Percentiles rank a stretch among this genome's conserved stretches.
Evolutionary conservation across 345 rosid species (phyloP).

Genomic region (Boechera stricta): DNA sequence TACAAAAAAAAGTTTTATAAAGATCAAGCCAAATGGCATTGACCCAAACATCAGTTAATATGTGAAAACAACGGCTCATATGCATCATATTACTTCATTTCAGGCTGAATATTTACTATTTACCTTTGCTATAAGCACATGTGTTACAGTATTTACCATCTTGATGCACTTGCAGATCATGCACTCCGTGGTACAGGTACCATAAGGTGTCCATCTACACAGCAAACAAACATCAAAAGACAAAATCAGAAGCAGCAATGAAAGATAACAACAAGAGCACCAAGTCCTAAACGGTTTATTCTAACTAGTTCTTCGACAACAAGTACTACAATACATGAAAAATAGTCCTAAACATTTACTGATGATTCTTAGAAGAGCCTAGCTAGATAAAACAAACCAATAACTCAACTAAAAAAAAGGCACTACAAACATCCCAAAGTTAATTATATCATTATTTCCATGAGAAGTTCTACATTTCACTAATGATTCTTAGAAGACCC

Average conservation of each 20-base stretch:
- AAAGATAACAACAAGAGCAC: background rate
- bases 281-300: background rate
- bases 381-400: background rate
- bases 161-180: conserved; percentile 94
- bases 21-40: too few relatives aligned
- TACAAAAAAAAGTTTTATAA: too few relatives aligned
- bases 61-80: too few relatives aligned
- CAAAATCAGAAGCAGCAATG: conserved; percentile 12
- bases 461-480: background rate
- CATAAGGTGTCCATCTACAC: conserved; percentile 89
- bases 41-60: too few relatives aligned
- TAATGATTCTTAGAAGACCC: background rate
- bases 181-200: conserved; percentile 89
- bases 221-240: conserved; percentile 1
- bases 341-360: background rate
- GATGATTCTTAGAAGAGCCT: background rate
- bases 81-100: too few relatives aligned
- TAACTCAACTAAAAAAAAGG: background rate
- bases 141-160: conserved; percentile 97
- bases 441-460: background rate
- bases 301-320: background rate
- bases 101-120: background rate
- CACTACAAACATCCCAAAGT: background rate
- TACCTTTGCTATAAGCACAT: conserved; percentile 97
- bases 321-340: background rate